phyloP scores from a whole-genome alignment of 148 eudicot species.

The Heliamphora exappendiculata region DNA sequence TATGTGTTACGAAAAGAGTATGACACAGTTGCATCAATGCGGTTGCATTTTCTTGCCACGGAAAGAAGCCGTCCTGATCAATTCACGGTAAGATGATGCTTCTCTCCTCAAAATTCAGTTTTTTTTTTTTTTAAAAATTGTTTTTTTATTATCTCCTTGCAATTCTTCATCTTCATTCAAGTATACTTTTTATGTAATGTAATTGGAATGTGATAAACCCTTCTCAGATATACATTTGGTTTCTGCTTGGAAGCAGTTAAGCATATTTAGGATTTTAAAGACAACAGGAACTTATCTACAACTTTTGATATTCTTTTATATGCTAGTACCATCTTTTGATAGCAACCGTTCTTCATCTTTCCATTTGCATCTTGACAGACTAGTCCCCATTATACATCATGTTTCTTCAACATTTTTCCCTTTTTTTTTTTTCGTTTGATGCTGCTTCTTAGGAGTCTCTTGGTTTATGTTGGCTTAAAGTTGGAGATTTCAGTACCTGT shows the following conservation, averaged over 20 bases:
- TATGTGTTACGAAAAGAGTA: conserved; percentile 63
- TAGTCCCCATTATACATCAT: neutral
- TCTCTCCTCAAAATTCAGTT: neutral
- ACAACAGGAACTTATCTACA: neutral
- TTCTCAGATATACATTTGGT: neutral
- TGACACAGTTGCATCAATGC: conserved; percentile 57
- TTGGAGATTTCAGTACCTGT: neutral
- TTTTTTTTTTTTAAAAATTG: neutral
- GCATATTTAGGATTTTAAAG: neutral
- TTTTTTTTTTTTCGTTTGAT: neutral
- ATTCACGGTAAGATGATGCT: conserved; percentile 55
- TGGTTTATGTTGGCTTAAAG: neutral
- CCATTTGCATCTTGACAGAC: neutral
- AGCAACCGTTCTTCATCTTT: neutral
- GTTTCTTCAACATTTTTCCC: neutral
- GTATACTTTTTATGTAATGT: neutral
- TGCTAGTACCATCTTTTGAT: neutral
- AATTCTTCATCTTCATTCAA: neutral
- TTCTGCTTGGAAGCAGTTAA: neutral
- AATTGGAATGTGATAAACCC: neutral
- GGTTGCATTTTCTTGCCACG: conserved; percentile 77
- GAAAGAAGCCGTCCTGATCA: conserved; percentile 90
- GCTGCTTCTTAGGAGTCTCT: neutral
- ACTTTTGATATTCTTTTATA: neutral
- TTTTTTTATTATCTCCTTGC: neutral